Base-by-base conservation (phyloP, 192 early-diverging fungal genomes). In the Coemansia sp. region DNA sequence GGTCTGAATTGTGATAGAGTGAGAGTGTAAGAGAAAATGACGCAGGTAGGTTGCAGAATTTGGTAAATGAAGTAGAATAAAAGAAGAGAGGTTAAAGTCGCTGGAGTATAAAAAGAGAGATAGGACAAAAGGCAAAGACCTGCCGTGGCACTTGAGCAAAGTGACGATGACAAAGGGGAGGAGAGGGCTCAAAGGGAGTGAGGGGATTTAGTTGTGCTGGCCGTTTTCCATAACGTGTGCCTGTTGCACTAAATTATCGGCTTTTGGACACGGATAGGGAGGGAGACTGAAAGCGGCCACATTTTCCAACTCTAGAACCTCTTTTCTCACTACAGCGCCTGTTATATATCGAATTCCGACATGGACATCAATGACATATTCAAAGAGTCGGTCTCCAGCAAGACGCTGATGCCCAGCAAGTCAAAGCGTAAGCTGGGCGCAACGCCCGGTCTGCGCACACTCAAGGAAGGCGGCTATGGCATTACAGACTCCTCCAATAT, bases 341-440 rank as follows among this genome's bases (percentile, higher is more conserved):
- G 46, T 9, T 50, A 3, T 45, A 45, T 2, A 50, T 1, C 9
- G 21, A 6, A 6, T 3, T 14, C 39, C 25, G 12, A 11, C 1
- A 82, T 82, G 80, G 72, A 82, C 46, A 82, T 82, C 21, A 72
- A 74, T 64, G 80, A 82, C 39, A 82, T 82, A 65, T 77, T 82
- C 60, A 74, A 63, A 25, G 80, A 82, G 62, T 62, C 64, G 9
- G 80, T 82, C 5, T 62, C 64, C 19, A 70, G 31, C 64, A 77
- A 68, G 21, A 53, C 72, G 32, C 65, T 74, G 12, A 71, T 48
- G 19, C 59, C 45, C 25, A 41, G 68, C 59, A 69, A 64, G 68
- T 58, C 57, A 39, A 77, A 77, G 67, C 80, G 80, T 66, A 71
- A 67, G 63, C 36, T 77, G 15, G 72, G 48, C 2, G 63, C 72